phyloP scores from a whole-genome alignment of 164 flowering plant species.

The Cinnamomum chago region DNA sequence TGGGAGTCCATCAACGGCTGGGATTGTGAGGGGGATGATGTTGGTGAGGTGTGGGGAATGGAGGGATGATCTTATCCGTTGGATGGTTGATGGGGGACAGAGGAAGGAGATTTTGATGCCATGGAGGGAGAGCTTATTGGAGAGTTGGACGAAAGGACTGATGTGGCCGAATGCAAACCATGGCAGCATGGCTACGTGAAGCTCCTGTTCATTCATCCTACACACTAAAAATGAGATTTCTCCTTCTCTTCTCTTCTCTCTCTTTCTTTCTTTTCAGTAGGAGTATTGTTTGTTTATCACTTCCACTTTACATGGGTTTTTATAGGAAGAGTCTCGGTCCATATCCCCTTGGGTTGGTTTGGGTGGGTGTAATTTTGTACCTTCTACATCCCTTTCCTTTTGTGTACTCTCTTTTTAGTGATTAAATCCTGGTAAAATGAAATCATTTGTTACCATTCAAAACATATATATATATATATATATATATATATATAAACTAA shows the following conservation, averaged over 20 bases:
- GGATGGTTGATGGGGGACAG: conserved; percentile 6
- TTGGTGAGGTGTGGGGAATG: background rate
- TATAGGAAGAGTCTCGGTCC: too few species aligned
- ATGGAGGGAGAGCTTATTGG: conserved; percentile 9
- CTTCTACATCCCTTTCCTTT: too few species aligned
- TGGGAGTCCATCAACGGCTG: conserved; percentile 22
- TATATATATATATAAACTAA: too few species aligned
- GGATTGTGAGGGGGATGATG: conserved; percentile 11
- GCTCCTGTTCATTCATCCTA: background rate
- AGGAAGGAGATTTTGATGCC: conserved; percentile 11
- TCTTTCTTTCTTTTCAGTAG: background rate
- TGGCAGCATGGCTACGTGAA: conserved; percentile 15
- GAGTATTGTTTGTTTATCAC: too few species aligned
- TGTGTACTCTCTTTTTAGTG: too few species aligned
- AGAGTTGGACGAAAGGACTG: conserved; percentile 12
- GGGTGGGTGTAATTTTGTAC: too few species aligned
- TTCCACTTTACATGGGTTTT: too few species aligned
- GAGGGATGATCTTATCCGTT: conserved; percentile 6
- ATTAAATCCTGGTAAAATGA: too few species aligned
- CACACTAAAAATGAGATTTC: background rate
- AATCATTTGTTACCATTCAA: too few species aligned
- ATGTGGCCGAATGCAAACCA: conserved; percentile 17
- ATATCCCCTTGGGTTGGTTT: too few species aligned
- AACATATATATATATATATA: too few species aligned
- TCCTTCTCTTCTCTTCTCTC: background rate